Base-by-base conservation (phyloP, 176 grass and related monocot genomes). In the Juncus inflexus region DNA sequence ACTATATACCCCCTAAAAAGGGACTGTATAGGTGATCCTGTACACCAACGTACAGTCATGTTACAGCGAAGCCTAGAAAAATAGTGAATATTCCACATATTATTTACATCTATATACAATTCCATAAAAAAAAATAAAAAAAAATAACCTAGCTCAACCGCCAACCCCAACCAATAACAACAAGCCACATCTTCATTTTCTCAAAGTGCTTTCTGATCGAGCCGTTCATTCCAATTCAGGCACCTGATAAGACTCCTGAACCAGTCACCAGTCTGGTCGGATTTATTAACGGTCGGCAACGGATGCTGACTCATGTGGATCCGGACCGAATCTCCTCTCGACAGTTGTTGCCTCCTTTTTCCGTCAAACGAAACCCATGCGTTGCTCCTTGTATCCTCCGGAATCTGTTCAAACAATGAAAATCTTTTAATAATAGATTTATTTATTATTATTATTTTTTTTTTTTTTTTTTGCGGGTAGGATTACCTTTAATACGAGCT, bases 251-350 rank as follows among this genome's bases (percentile, higher is more conserved):
- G 58, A 76, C 94, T 99, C 68, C 67, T 85, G 63, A 99, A 99
- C 94, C 94, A 99, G 16, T 99, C 94, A 0, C 85, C 78, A 6
- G 89, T 99, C 79, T 99, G 88, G 72, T 92, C 94, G 1, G 80
- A 92, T 80, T 99, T 99, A 80, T 99, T 99, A 45, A 99, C 95
- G 62, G 95, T 99, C 11, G 89, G 95, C 6, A 99, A 88, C 0
- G 95, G 89, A 55, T 94, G 80, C 69, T 94, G 76, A 41, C 89
- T 94, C 95, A 99, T 99, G 64, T 52, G 89, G 75, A 99, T 90
- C 42, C 74, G 82, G 58, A 99, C 53, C 7, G 95, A 94, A 49
- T 99, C 95, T 40, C 95, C 95, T 78, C 86, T 83, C 2, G 89
- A 92, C 4, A 99, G 51, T 14, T 99, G 94, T 61, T 99, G 94